Evolutionary conservation across 2,329 filamentous ascomycete species (phyloP).

Genomic region (Chalara sp.): DNA sequence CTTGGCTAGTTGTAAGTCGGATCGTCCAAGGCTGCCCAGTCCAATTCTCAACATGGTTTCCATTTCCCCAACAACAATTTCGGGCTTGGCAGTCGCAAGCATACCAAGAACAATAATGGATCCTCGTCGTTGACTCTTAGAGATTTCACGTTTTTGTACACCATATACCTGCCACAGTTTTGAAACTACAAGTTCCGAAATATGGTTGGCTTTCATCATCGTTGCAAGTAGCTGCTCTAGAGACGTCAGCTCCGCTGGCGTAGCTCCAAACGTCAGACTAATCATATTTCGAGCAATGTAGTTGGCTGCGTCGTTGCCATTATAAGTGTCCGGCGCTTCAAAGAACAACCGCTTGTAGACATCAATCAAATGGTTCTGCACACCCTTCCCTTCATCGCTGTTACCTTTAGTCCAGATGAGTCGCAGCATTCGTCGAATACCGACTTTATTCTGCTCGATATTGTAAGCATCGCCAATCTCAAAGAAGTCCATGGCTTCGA

Average conservation of each 20-base stretch:
- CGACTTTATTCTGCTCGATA: slow-evolving; percentile 84
- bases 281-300: slow-evolving; percentile 99
- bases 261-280: slow-evolving; percentile 91
- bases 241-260: slow-evolving; percentile 89
- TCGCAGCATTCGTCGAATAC: slow-evolving; percentile 91
- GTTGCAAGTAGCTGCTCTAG: slow-evolving; percentile 90
- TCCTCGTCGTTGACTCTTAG: slow-evolving; percentile 80
- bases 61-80: slow-evolving; percentile 91
- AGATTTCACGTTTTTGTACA: slow-evolving; percentile 88
- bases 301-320: slow-evolving; percentile 82
- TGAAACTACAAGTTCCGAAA: slow-evolving; percentile 77
- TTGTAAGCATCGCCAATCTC: slow-evolving; percentile 94
- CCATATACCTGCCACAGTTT: slow-evolving; percentile 99
- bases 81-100: slow-evolving; percentile 86
- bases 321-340: slow-evolving; percentile 85
- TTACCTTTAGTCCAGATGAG: slow-evolving; percentile 99
- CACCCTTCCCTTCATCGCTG: slow-evolving; percentile 96
- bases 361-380: slow-evolving; percentile 93
- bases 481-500: slow-evolving; percentile 98
- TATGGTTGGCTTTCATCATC: slow-evolving; percentile 92
- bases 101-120: slow-evolving; percentile 96
- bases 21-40: slow-evolving; percentile 70
- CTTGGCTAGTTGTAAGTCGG: slow-evolving; percentile 83
- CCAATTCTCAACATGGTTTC: slow-evolving; percentile 90
- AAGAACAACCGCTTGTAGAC: slow-evolving; percentile 96